phyloP scores from a whole-genome alignment of 495 filamentous ascomycete species.

The Hypoxylon lienhwacheense region DNA sequence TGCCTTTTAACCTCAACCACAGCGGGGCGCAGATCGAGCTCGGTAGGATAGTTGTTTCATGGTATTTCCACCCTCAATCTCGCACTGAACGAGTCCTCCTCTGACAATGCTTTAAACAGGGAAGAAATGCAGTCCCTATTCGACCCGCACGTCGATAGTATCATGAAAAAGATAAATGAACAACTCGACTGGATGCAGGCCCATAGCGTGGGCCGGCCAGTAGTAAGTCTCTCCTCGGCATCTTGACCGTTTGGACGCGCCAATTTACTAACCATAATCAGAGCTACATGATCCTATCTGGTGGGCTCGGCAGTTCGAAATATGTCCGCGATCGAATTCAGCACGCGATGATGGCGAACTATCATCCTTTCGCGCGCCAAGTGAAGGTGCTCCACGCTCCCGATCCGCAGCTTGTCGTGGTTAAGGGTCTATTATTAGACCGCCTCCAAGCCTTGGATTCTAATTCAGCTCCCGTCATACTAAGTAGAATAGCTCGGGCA shows the following conservation, averaged over 20 bases:
- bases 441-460: conserved; percentile 54
- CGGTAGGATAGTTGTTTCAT: conserved; percentile 41
- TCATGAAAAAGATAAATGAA: conserved; percentile 54
- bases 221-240: conserved; percentile 42
- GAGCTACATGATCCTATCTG: conserved; percentile 62
- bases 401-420: conserved; percentile 62
- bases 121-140: conserved; percentile 57
- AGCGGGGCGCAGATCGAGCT: conserved; percentile 42
- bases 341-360: conserved; percentile 41
- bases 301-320: conserved; percentile 66
- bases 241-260: background rate
- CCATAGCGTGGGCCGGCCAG: conserved; percentile 49
- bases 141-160: conserved; percentile 57
- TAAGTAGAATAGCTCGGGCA: conserved; percentile 53
- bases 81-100: background rate
- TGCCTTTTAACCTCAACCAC: conserved; percentile 45
- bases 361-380: conserved; percentile 43
- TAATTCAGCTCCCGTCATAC: conserved; percentile 44
- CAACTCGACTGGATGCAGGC: conserved; percentile 56
- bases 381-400: conserved; percentile 53
- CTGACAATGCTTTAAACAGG: conserved; percentile 30
- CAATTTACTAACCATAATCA: conserved; percentile 16
- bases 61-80: conserved; percentile 12
- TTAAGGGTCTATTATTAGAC: conserved; percentile 58
- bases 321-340: conserved; percentile 57